phyloP scores from a whole-genome alignment of 257 asterid species.

The Leonotis leonurus region DNA sequence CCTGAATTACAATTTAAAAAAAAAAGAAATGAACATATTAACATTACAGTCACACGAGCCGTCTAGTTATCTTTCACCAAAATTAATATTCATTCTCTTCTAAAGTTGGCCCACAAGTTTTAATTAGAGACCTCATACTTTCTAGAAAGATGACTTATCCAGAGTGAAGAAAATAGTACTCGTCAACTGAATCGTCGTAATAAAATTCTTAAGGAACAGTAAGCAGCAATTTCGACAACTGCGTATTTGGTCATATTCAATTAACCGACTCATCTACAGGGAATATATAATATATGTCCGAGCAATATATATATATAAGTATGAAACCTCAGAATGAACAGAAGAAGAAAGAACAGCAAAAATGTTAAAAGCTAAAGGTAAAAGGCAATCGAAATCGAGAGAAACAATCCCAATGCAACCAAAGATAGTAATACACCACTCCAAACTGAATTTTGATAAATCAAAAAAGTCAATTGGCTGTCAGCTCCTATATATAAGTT shows the following conservation, averaged over 20 bases:
- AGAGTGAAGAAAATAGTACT: neutral
- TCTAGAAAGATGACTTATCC: neutral
- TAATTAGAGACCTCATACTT: neutral
- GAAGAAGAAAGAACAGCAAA: neutral
- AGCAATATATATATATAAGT: neutral
- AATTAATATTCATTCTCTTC: slow-evolving; percentile 19
- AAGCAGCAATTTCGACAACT: slow-evolving; percentile 4
- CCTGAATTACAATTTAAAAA: slow-evolving; percentile 39
- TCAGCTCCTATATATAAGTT: slow-evolving; percentile 3
- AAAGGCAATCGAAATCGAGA: neutral
- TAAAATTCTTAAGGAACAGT: neutral
- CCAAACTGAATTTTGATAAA: slow-evolving; percentile 5
- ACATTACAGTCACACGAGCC: slow-evolving; percentile 13
- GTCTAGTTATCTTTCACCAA: slow-evolving; percentile 17
- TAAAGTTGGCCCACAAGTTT: slow-evolving; percentile 15
- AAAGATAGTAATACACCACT: neutral
- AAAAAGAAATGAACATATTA: neutral
- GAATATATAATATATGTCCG: neutral
- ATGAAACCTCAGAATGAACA: slow-evolving; percentile 4
- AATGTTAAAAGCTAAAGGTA: neutral
- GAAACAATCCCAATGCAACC: neutral
- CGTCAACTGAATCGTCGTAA: neutral
- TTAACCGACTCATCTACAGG: neutral
- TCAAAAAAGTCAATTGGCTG: too few relatives aligned
- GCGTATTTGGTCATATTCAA: neutral